Base-by-base conservation (phyloP, 139 green algal species). In the Edaphochlamys debaryana region DNA sequence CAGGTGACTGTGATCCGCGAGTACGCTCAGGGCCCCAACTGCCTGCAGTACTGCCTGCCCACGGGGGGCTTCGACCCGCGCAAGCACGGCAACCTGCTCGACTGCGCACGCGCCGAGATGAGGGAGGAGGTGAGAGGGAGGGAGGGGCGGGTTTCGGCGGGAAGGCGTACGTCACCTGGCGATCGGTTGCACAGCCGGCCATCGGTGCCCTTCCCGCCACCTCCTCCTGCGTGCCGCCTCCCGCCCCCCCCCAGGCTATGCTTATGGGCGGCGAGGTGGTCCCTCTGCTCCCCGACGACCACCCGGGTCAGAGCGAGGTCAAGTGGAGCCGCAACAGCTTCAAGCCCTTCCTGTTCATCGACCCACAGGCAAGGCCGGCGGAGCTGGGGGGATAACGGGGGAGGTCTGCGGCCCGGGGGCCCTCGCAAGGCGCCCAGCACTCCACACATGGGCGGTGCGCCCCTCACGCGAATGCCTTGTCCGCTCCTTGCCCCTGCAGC, bases 271-370 rank as follows among this genome's bases (percentile, higher is more conserved):
- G 95, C n/a, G 80, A 90, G 41, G 92, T 92, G 85, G n/a, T 92
- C 34, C 38, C 79, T 38, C 92, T 98, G 56, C 69, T 96, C 29
- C 82, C 88, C 4, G 76, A 85, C 0, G 88, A 80, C 0, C 90
- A 96, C 68, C 88, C 87, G 0, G 95, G 95, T 36, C 85, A 96
- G 69, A 67, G 91, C 30, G 95, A 98, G 77, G 90, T 95, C 69
- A 98, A 98, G 89, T 98, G 95, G 95, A 95, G 94, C 76, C 67
- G 66, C 38, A 97, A 97, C 76, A 87, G 90, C 11, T 97, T 98
- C 85, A 85, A 85, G 67, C 91, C 95, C 11, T 98, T 92, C 75
- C 84, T 98, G 13, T 90, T 93, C 67, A 90, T 98, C 4, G 88
- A 92, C 45, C 94, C 95, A 0, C 37, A 92, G 77, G 81, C 87